Percentiles rank a stretch among this genome's conserved stretches.
Evolutionary conservation across 2,329 filamentous ascomycete species (phyloP).

Genomic region (Pseudophaeomoniella oleicola): DNA sequence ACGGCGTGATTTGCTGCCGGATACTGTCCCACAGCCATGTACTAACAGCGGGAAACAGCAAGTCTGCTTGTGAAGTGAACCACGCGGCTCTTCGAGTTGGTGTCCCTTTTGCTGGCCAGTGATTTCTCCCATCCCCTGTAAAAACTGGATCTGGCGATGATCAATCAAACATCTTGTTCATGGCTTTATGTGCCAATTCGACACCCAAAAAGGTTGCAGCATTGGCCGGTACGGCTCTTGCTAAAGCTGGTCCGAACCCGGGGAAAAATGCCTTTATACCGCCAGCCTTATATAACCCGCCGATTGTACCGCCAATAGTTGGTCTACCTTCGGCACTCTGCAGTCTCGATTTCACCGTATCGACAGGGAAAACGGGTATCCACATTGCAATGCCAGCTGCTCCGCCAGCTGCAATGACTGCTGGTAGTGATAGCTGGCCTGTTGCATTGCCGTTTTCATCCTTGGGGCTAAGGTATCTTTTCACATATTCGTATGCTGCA

Average conservation of each 20-base stretch:
- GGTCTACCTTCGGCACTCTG: constrained; percentile 82
- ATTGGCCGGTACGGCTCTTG: constrained; percentile 87
- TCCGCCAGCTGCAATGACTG: constrained; percentile 75
- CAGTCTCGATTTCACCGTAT: constrained; percentile 87
- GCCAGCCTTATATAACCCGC: constrained; percentile 67
- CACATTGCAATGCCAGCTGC: constrained; percentile 95
- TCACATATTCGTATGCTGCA: constrained; percentile 91
- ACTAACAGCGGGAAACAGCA: too few relatives aligned
- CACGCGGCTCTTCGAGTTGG: too few relatives aligned
- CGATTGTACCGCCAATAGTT: constrained; percentile 64
- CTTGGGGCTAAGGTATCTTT: constrained; percentile 70
- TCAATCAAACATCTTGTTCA: constrained; percentile 31
- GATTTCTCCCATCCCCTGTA: too few relatives aligned
- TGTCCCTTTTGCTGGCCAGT: too few relatives aligned
- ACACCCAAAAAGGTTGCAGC: constrained; percentile 69
- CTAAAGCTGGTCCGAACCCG: constrained; percentile 82
- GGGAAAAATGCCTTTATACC: constrained; percentile 93
- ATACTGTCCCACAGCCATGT: too few relatives aligned
- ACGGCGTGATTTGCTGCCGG: too few relatives aligned
- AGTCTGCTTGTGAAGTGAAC: too few relatives aligned
- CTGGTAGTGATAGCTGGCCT: constrained; percentile 65
- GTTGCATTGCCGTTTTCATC: constrained; percentile 59
- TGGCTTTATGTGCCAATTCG: constrained; percentile 34
- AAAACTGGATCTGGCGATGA: too few relatives aligned
- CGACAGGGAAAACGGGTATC: constrained; percentile 95